Conservation (phyloP, 306 rosid species). For the Medicago lupulina region DNA sequence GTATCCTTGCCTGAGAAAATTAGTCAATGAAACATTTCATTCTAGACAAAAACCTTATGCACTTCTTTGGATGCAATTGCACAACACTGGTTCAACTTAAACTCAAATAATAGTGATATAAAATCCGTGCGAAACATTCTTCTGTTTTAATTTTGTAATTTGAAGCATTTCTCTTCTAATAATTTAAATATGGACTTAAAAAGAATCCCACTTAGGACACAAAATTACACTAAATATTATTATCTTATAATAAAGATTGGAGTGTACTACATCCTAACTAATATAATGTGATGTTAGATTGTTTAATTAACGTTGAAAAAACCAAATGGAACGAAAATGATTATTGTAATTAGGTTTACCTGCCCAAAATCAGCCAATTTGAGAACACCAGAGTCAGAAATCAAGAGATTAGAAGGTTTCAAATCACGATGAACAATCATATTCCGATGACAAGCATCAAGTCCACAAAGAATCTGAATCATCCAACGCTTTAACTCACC, state of each 20-base stretch:
- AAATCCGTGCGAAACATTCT: background rate
- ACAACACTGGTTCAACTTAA: background rate
- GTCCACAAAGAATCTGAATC: conserved; percentile 81
- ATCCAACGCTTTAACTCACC: conserved; percentile 89
- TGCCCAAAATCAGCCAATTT: conserved; percentile 96
- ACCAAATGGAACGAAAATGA: too few species aligned
- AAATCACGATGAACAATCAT: conserved; percentile 88
- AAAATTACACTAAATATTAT: too few species aligned
- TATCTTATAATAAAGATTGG: too few species aligned
- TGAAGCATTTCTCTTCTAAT: background rate
- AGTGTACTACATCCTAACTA: too few species aligned
- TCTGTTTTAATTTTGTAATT: background rate
- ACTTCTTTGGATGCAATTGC: conserved; percentile 14
- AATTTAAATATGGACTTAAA: too few species aligned
- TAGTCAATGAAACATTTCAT: conserved; percentile 34
- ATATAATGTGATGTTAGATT: background rate
- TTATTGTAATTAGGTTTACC: conserved; percentile 41
- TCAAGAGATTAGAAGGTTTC: conserved; percentile 87
- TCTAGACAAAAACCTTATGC: background rate
- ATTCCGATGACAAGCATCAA: conserved; percentile 80
- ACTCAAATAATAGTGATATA: background rate
- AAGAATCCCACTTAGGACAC: too few species aligned
- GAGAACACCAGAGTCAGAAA: conserved; percentile 80
- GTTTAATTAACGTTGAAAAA: background rate
- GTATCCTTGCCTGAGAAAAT: conserved; percentile 84